These are phyloP conservation scores for Pascua sp. DNA, from an alignment of 1,284 basidiomycete genomes.

Conservation along the genomic window DNA sequence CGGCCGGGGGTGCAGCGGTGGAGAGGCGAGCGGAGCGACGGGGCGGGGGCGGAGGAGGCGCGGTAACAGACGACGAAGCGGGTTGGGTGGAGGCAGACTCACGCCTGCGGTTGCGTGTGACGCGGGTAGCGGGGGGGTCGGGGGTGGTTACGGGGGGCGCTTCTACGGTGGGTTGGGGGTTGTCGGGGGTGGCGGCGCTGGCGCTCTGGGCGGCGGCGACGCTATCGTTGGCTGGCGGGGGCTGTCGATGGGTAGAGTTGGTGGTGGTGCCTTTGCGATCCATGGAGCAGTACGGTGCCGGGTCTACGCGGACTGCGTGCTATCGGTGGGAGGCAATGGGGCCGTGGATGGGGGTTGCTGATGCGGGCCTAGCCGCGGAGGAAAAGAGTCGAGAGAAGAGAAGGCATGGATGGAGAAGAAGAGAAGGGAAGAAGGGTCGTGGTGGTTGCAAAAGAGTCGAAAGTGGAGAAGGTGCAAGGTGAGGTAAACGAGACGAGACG, in stretches of 20 bases:
- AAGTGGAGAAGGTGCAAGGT: not conserved
- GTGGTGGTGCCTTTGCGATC: conserved; percentile 16
- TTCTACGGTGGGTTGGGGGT: not conserved
- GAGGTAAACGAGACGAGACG: no score
- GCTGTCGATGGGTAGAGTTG: conserved; percentile 10
- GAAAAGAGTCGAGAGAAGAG: not conserved
- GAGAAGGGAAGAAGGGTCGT: not conserved
- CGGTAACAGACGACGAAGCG: not conserved
- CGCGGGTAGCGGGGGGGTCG: conserved; percentile 1
- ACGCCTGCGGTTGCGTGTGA: conserved; percentile 2
- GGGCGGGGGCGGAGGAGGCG: not conserved
- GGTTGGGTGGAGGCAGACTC: not conserved
- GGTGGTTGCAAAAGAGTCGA: not conserved
- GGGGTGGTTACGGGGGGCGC: not conserved
- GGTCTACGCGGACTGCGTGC: not conserved
- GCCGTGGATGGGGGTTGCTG: not conserved
- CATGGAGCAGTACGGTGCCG: conserved; percentile 22
- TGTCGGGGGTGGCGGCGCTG: not conserved
- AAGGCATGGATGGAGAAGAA: not conserved
- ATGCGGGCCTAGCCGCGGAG: not conserved
- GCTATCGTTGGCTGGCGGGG: conserved; percentile 6
- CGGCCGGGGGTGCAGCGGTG: not conserved
- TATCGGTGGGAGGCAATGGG: not conserved
- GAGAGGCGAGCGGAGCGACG: conserved; percentile 39
- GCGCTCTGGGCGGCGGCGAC: conserved; percentile 1